Conservation (phyloP, 1,284 basidiomycete species). For the Ceratorhiza oryzae-sativae region DNA sequence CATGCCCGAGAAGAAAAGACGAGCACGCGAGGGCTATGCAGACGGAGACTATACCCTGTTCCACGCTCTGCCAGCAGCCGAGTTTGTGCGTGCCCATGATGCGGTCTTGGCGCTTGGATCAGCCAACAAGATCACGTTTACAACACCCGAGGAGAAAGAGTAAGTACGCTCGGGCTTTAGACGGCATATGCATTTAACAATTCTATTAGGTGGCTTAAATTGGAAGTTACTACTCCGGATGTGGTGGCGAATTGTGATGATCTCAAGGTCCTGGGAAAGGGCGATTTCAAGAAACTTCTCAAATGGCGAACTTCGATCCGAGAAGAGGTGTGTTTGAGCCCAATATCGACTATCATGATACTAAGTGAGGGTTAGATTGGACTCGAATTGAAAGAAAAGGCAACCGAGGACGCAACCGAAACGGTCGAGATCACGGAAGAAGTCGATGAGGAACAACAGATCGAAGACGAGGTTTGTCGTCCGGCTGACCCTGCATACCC, state of each 20-base stretch:
- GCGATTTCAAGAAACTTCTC: conserved; percentile 93
- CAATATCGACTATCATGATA: too few relatives aligned
- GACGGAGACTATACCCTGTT: conserved; percentile 95
- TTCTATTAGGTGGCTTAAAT: conserved; percentile 67
- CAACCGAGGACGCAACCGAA: conserved; percentile 77
- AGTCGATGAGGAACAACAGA: conserved; percentile 86
- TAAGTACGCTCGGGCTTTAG: conserved; percentile 51
- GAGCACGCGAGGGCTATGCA: conserved; percentile 93
- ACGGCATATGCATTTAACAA: background rate
- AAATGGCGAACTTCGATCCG: conserved; percentile 89
- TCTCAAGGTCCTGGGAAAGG: conserved; percentile 96
- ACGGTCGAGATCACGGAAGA: conserved; percentile 75
- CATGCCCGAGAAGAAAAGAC: conserved; percentile 92
- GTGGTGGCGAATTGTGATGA: conserved; percentile 86
- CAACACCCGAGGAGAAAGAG: conserved; percentile 84
- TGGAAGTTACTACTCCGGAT: conserved; percentile 79
- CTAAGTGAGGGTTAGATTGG: conserved; percentile 64
- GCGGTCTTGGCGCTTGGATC: conserved; percentile 84
- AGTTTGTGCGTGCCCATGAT: conserved; percentile 76
- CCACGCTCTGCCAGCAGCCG: conserved; percentile 73
- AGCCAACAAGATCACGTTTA: conserved; percentile 85
- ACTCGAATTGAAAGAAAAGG: conserved; percentile 77
- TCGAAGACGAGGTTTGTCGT: conserved; percentile 80
- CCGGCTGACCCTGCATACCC: conserved; percentile 8
- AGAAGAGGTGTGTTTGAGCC: conserved; percentile 69